Conservation (phyloP, 495 filamentous ascomycete genomes). For the Platismatia glauca region DNA sequence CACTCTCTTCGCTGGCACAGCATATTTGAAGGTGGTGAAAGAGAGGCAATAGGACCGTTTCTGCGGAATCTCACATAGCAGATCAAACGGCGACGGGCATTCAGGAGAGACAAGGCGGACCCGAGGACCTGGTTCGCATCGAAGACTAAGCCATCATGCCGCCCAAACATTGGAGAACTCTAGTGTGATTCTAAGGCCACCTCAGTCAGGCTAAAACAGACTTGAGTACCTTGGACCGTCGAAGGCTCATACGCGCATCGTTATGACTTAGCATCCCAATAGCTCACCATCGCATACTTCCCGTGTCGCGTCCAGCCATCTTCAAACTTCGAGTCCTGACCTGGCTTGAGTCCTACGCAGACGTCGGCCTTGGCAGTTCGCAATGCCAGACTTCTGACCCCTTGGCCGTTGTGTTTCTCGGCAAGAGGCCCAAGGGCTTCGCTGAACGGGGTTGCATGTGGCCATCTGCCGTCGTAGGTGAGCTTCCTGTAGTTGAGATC, state of each 20-base stretch:
- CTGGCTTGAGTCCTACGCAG: constrained; percentile 62
- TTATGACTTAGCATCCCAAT: constrained; percentile 59
- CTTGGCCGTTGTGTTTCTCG: constrained; percentile 45
- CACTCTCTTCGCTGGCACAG: neutral
- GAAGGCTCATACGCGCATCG: neutral
- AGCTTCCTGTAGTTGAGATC: constrained; percentile 93
- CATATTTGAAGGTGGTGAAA: neutral
- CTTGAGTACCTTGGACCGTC: neutral
- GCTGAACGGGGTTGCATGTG: constrained; percentile 73
- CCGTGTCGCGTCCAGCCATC: constrained; percentile 93
- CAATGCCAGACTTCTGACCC: constrained; percentile 70
- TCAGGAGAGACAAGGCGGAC: neutral
- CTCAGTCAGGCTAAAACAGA: neutral
- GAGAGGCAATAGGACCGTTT: neutral
- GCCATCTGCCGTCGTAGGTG: constrained; percentile 77
- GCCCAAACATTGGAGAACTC: neutral
- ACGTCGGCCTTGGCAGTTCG: constrained; percentile 93
- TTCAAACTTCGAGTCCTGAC: constrained; percentile 68
- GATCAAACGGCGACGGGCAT: neutral
- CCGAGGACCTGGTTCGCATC: neutral
- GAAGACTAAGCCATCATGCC: neutral
- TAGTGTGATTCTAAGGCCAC: neutral
- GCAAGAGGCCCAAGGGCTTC: constrained; percentile 86
- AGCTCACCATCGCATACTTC: constrained; percentile 89
- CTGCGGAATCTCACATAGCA: neutral